Percentiles rank a stretch among this genome's conserved stretches.
Conservation (phyloP, 2,329 filamentous ascomycete species). For the Microdochium paspali region DNA sequence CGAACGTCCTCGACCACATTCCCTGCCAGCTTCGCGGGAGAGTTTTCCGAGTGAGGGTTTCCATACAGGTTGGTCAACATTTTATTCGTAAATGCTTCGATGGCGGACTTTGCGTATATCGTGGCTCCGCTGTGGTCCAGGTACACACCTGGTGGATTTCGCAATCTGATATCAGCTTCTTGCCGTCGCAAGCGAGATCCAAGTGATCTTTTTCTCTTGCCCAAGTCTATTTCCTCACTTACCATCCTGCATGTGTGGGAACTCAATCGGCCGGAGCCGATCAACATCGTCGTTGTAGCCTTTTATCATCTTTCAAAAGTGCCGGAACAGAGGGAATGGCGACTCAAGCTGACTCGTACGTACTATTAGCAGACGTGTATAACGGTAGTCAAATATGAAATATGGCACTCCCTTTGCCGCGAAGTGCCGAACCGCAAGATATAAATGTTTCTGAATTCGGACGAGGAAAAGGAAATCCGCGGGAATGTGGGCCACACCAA, state of each 20-base stretch:
- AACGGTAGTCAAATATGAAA: too few relatives aligned
- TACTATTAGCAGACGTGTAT: too few relatives aligned
- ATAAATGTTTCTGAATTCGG: too few relatives aligned
- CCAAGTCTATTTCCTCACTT: conserved; percentile 3
- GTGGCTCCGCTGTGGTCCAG: conserved; percentile 50
- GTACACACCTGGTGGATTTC: conserved; percentile 30
- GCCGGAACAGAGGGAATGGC: too few relatives aligned
- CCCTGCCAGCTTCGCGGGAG: conserved; percentile 47
- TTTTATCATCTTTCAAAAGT: conserved; percentile 12
- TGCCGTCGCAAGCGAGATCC: too few relatives aligned
- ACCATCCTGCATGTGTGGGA: conserved; percentile 32
- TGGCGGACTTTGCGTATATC: conserved; percentile 47
- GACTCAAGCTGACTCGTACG: too few relatives aligned
- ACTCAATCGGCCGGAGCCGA: conserved; percentile 25
- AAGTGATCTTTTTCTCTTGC: conserved; percentile 3
- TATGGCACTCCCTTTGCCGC: too few relatives aligned
- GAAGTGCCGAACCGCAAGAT: too few relatives aligned
- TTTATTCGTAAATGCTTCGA: conserved; percentile 44
- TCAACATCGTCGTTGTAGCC: conserved; percentile 24
- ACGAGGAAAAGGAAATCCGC: too few relatives aligned
- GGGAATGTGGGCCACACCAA: too few relatives aligned
- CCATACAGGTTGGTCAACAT: conserved; percentile 51
- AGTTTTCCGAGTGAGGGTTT: conserved; percentile 58
- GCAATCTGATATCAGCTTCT: not conserved
- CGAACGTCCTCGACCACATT: conserved; percentile 47